A percentile compares a stretch with the other conserved stretches of the same genome.
phyloP scores from a whole-genome alignment of 768 basidiomycete genomes.

The Amanita fuliginea region DNA sequence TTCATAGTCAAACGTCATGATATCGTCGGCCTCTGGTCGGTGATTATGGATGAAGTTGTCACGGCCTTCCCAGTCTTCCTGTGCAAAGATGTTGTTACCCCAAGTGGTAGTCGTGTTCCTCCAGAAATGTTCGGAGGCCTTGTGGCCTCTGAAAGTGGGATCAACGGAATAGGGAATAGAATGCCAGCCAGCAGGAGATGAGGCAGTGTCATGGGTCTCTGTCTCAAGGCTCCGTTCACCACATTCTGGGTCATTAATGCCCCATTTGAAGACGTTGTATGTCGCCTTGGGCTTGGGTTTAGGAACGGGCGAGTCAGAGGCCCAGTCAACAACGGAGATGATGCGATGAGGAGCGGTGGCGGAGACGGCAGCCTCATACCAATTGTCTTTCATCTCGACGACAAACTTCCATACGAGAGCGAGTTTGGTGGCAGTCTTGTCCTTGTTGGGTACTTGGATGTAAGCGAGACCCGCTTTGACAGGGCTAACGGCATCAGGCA shows the following conservation, averaged over 20 bases:
- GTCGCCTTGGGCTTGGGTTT: conserved; percentile 27
- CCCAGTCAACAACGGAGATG: conserved; percentile 92
- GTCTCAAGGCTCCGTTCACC: conserved; percentile 48
- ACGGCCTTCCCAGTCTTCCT: conserved; percentile 84
- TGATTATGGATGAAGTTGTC: conserved; percentile 60
- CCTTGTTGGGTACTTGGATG: conserved; percentile 63
- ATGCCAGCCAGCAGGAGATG: conserved; percentile 92
- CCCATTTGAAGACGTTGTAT: conserved; percentile 73
- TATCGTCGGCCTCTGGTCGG: conserved; percentile 58
- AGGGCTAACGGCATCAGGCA: conserved; percentile 69
- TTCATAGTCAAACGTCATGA: conserved; percentile 54
- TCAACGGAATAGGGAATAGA: conserved; percentile 62
- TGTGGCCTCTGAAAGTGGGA: conserved; percentile 26
- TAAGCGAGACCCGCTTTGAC: conserved; percentile 77
- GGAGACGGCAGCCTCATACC: conserved; percentile 88
- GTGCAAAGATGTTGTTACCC: conserved; percentile 90
- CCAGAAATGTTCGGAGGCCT: conserved; percentile 24
- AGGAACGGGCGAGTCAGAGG: conserved; percentile 59
- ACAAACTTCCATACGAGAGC: conserved; percentile 88
- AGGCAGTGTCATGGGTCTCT: conserved; percentile 65
- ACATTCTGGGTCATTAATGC: conserved; percentile 73
- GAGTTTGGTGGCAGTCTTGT: conserved; percentile 46
- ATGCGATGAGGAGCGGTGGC: conserved; percentile 65
- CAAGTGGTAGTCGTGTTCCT: conserved; percentile 72
- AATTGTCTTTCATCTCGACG: conserved; percentile 90